Evolutionary conservation across 1,139 yeast species (phyloP).

Genomic region (Diutina catenulata): DNA sequence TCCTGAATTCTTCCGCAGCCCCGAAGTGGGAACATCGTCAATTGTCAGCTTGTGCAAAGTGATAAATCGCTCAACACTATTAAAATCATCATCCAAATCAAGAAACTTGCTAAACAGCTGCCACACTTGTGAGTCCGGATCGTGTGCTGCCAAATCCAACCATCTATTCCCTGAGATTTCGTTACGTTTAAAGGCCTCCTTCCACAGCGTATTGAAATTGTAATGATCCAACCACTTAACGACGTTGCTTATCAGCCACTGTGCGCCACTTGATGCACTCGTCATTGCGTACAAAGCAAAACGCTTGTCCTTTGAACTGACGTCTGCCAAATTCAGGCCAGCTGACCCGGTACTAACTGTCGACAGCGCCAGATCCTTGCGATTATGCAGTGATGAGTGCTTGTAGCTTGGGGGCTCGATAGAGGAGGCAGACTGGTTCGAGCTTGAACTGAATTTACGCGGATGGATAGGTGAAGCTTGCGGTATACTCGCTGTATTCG

Average conservation of each 20-base stretch:
- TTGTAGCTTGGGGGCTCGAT: neutral
- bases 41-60: slow-evolving; percentile 14
- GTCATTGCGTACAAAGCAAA: slow-evolving; percentile 36
- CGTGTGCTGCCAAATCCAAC: slow-evolving; percentile 58
- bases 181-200: slow-evolving; percentile 44
- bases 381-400: slow-evolving; percentile 13
- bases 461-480: neutral
- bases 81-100: slow-evolving; percentile 27
- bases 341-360: slow-evolving; percentile 12
- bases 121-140: slow-evolving; percentile 37
- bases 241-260: slow-evolving; percentile 64
- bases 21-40: no score
- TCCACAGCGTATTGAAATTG: slow-evolving; percentile 66
- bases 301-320: slow-evolving; percentile 23
- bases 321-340: slow-evolving; percentile 19
- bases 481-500: no score
- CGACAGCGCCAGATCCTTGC: slow-evolving; percentile 29
- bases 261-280: slow-evolving; percentile 9
- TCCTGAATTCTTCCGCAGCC: no score
- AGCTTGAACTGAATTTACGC: neutral
- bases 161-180: slow-evolving; percentile 56
- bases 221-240: slow-evolving; percentile 54
- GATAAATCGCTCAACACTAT: slow-evolving; percentile 46
- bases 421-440: neutral
- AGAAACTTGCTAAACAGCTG: slow-evolving; percentile 32